Percentiles rank a stretch among this genome's conserved stretches.
These are phyloP conservation scores for Agastache rugosa DNA, from an alignment of 257 asterid species.

Conservation along the genomic window DNA sequence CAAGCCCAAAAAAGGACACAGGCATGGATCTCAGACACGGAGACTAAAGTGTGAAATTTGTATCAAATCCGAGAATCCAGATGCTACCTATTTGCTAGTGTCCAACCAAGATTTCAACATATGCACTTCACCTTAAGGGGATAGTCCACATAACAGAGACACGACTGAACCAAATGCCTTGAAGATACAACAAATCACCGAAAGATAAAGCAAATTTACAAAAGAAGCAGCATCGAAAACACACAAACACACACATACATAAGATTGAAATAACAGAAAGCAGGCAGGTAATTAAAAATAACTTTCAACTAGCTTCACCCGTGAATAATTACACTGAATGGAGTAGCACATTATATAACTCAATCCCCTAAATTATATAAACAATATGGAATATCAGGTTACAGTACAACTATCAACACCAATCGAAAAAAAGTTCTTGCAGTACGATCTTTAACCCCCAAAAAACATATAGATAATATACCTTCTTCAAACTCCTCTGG, in stretches of 20 bases:
- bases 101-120: constrained; percentile 4
- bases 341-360: not conserved
- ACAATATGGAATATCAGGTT: not conserved
- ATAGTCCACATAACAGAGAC: constrained; percentile 4
- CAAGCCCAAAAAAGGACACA: not conserved
- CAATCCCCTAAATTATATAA: not conserved
- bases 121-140: not conserved
- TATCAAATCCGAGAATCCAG: not conserved
- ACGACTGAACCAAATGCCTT: constrained; percentile 1
- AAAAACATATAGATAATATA: not conserved
- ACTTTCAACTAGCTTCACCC: not conserved
- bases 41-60: not conserved
- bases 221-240: not conserved
- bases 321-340: not conserved
- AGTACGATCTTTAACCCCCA: not conserved
- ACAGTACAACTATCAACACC: not conserved
- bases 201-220: not conserved
- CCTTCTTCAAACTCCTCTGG: not conserved
- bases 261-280: constrained; percentile 1
- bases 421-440: not conserved
- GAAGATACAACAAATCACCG: not conserved
- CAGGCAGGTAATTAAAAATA: not conserved
- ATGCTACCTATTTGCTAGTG: not conserved
- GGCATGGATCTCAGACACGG: constrained; percentile 7
- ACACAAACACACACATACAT: not conserved